These are phyloP conservation scores for Sonneratia caseolaris DNA, from an alignment of 345 rosid genomes.

Conservation along the genomic window DNA sequence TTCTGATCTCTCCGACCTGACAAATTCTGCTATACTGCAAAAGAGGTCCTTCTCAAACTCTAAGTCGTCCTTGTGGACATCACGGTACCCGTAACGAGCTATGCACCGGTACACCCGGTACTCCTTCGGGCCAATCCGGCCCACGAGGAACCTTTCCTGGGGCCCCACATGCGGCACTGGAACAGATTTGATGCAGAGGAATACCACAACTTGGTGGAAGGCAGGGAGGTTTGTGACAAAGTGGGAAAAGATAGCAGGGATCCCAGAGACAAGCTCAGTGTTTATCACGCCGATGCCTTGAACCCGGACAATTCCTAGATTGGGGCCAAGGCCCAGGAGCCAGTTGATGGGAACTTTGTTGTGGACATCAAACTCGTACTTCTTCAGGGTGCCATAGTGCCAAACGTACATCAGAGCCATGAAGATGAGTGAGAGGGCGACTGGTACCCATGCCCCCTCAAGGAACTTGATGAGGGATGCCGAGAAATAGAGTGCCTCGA, in stretches of 20 bases:
- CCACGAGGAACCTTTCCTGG: constrained; percentile 78
- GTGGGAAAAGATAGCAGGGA: constrained; percentile 96
- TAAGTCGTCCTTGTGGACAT: constrained; percentile 70
- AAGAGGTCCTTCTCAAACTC: constrained; percentile 85
- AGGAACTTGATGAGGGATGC: constrained; percentile 91
- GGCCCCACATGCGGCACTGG: constrained; percentile 92
- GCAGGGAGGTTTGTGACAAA: constrained; percentile 99
- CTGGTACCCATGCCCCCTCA: constrained; percentile 97
- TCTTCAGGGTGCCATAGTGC: constrained; percentile 89
- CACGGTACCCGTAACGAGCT: constrained; percentile 87
- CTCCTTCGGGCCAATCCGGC: constrained; percentile 80
- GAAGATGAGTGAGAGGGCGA: constrained; percentile 68
- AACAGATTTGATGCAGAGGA: constrained; percentile 88
- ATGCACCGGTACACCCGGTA: constrained; percentile 81
- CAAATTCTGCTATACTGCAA: constrained; percentile 71
- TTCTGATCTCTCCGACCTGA: constrained; percentile 49
- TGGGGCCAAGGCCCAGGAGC: constrained; percentile 74
- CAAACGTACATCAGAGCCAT: constrained; percentile 67
- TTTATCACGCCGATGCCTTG: constrained; percentile 85
- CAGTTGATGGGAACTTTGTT: constrained; percentile 88
- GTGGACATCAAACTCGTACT: constrained; percentile 81
- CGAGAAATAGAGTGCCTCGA: constrained; percentile 92
- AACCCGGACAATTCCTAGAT: constrained; percentile 78
- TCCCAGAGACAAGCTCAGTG: constrained; percentile 88
- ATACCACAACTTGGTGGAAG: constrained; percentile 86